Evolutionary conservation across 2,329 filamentous ascomycete genomes (phyloP), one percentile per base, ranked within the genome.

Genomic region (Alternaria alternata): DNA sequence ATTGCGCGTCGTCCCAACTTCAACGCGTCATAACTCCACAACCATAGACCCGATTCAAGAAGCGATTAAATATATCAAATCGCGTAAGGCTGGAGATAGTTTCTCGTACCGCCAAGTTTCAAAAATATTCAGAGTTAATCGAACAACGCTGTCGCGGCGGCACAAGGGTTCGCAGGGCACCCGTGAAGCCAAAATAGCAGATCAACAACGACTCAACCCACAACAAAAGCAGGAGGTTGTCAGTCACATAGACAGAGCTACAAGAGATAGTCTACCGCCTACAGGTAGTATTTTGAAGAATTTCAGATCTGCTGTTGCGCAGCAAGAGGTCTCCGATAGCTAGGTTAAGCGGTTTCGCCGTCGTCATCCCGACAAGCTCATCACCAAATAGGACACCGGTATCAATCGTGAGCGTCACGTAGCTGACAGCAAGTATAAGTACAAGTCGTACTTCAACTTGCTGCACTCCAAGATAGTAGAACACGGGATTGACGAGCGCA

Each of bases 401-500:
- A 59, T 63, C 1, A 42, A 60, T 49, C 20, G n/a, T 28, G 16
- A 60, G 42, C 51, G 54, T 34, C 34, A 63, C 51, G 16, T 28
- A 3, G 61, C 61, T 22, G 24, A 63, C 30, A 55, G 20, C n/a
- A 36, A n/a, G 14, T 4, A 18, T 14, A 58, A 58, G 8, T 64
- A 58, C 30, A 20, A 47, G 47, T 18, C 54, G 5, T 64, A 64
- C 46, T 64, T 64, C n/a, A 24, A 61, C 26, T 20, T 62, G 1
- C 32, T 63, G 30, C 30, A 58, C n/a, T 8, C 44, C 7, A 64
- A 62, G 39, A 67, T 67, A 7, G 20, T 22, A 16, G 22, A 63
- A 30, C 61, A 63, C 16, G 11, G 42, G 3, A 39, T 67, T 43
- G 38, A 58, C 5, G 18, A 36, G 32, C 12, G 38, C 16, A 43